phyloP scores from a whole-genome alignment of 345 rosid genomes.

The Rhizophora apiculata region DNA sequence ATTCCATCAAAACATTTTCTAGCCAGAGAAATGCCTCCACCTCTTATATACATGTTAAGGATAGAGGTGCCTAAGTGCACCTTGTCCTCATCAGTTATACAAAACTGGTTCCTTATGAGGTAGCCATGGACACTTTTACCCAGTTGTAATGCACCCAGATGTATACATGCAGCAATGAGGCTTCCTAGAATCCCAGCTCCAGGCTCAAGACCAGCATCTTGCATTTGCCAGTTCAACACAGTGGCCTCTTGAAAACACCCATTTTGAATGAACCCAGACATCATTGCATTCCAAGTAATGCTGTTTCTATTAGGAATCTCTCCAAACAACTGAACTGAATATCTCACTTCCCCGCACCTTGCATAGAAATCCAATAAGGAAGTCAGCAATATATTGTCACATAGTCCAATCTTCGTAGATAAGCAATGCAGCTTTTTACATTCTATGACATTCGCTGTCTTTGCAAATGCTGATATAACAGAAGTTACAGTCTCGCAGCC shows the following conservation, averaged over 20 bases:
- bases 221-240: constrained; percentile 26
- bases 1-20: constrained; percentile 29
- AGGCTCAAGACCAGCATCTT: constrained; percentile 19
- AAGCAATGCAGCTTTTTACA: constrained; percentile 32
- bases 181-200: constrained; percentile 23
- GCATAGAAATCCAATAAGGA: constrained; percentile 43
- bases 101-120: constrained; percentile 17
- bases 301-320: constrained; percentile 24
- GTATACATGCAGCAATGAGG: constrained; percentile 25
- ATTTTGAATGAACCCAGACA: constrained; percentile 33
- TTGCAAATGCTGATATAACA: constrained; percentile 24
- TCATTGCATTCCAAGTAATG: constrained; percentile 33
- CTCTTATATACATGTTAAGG: constrained; percentile 34
- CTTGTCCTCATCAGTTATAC: constrained; percentile 12
- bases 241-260: constrained; percentile 29
- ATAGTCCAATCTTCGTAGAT: constrained; percentile 27
- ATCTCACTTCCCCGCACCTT: constrained; percentile 26
- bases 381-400: constrained; percentile 31
- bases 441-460: constrained; percentile 15
- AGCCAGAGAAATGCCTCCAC: constrained; percentile 34
- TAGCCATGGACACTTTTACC: constrained; percentile 39
- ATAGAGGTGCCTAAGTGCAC: constrained; percentile 18
- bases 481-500: constrained; percentile 28
- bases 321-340: constrained; percentile 18
- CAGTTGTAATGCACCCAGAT: constrained; percentile 25